These are phyloP conservation scores for Arthroderma sp. DNA, from an alignment of 2,329 filamentous ascomycete species.

Conservation along the genomic window DNA sequence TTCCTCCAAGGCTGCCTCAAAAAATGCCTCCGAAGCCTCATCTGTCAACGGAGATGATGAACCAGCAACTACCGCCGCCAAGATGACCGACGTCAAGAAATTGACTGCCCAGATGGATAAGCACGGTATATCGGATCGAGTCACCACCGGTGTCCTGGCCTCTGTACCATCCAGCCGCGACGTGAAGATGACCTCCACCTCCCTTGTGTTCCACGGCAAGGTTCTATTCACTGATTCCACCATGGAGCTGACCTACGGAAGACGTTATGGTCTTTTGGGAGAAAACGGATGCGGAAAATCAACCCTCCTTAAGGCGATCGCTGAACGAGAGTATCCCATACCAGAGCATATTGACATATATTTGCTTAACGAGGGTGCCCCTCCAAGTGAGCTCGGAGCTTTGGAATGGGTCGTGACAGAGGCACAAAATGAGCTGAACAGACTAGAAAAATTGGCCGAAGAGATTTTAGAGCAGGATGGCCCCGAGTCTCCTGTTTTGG, in stretches of 20 bases:
- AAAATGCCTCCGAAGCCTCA: conserved; percentile 48
- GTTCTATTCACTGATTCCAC: conserved; percentile 90
- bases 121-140: conserved; percentile 88
- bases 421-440: conserved; percentile 82
- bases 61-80: conserved; percentile 56
- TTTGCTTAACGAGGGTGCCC: conserved; percentile 91
- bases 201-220: conserved; percentile 92
- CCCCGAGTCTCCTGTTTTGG: conserved; percentile 75
- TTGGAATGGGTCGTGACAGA: conserved; percentile 95
- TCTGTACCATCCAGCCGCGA: conserved; percentile 78
- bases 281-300: conserved; percentile 99
- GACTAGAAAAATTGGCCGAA: conserved; percentile 79
- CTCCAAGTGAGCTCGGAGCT: conserved; percentile 74
- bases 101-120: conserved; percentile 89
- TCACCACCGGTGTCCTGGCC: conserved; percentile 90
- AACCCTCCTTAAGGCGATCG: conserved; percentile 91
- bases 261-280: conserved; percentile 85
- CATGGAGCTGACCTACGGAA: conserved; percentile 82
- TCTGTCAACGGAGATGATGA: conserved; percentile 61
- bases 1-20: conserved; percentile 53
- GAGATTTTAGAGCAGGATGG: conserved; percentile 83
- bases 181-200: conserved; percentile 90
- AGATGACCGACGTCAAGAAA: conserved; percentile 71
- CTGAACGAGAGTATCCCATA: conserved; percentile 85
- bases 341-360: conserved; percentile 97